A percentile compares a stretch with the other conserved stretches of the same genome.
phyloP scores from a whole-genome alignment of 768 basidiomycete genomes.

The Termitomyces sp. region DNA sequence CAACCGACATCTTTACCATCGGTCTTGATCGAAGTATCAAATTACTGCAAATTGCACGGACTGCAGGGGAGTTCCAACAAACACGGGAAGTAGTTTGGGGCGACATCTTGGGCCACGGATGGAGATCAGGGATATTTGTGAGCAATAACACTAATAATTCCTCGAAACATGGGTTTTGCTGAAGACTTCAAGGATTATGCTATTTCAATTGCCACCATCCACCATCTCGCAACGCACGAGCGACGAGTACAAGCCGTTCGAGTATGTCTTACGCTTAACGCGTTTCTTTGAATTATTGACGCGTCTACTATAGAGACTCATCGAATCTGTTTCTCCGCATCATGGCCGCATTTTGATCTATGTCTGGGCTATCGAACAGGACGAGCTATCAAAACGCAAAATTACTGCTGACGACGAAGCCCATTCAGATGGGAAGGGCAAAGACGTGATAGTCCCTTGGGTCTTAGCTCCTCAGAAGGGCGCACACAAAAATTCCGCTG shows the following conservation, averaged over 20 bases:
- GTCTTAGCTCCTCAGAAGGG: constrained; percentile 43
- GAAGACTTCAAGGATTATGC: constrained; percentile 72
- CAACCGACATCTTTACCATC: constrained; percentile 63
- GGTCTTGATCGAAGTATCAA: constrained; percentile 83
- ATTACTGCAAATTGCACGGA: constrained; percentile 69
- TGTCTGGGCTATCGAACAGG: constrained; percentile 97
- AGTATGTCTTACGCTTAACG: constrained; percentile 35
- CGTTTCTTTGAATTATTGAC: not conserved
- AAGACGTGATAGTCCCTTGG: constrained; percentile 93
- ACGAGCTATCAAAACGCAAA: constrained; percentile 72
- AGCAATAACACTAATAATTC: constrained; percentile 6
- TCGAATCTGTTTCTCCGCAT: constrained; percentile 57
- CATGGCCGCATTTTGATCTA: constrained; percentile 87
- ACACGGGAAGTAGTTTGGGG: constrained; percentile 75
- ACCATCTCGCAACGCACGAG: constrained; percentile 82
- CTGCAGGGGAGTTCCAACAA: constrained; percentile 43
- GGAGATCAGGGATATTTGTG: constrained; percentile 83
- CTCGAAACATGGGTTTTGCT: not conserved
- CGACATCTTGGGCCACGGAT: constrained; percentile 68
- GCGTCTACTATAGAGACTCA: constrained; percentile 42
- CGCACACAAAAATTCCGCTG: constrained; percentile 13
- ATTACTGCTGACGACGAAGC: constrained; percentile 37
- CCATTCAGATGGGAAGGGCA: constrained; percentile 33
- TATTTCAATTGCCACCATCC: constrained; percentile 96
- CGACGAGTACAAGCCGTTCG: constrained; percentile 72